Evolutionary conservation across 1,139 yeast genomes (phyloP).

Genomic region (Saccharomycopsis crataegensis): DNA sequence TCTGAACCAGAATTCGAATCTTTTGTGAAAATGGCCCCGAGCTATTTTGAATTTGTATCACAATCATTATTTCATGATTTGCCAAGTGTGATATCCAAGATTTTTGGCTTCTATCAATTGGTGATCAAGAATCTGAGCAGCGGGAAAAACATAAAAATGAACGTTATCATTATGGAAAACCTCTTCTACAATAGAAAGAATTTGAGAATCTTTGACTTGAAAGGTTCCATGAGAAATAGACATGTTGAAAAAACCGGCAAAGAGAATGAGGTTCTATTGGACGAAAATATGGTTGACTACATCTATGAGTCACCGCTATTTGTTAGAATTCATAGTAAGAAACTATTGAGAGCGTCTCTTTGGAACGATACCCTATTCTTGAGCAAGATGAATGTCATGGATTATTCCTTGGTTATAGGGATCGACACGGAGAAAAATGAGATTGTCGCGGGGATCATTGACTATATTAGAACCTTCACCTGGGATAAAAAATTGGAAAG

Average conservation of each 20-base stretch:
- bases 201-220: slow-evolving; percentile 84
- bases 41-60: slow-evolving; percentile 91
- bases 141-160: slow-evolving; percentile 77
- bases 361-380: slow-evolving; percentile 93
- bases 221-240: slow-evolving; percentile 96
- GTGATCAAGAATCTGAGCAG: slow-evolving; percentile 73
- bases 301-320: slow-evolving; percentile 94
- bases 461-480: slow-evolving; percentile 90
- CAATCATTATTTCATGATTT: slow-evolving; percentile 92
- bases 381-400: slow-evolving; percentile 99
- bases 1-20: slow-evolving; percentile 88
- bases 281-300: slow-evolving; percentile 97
- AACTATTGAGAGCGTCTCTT: slow-evolving; percentile 73
- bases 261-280: slow-evolving; percentile 88
- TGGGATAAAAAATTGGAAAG: slow-evolving; percentile 98
- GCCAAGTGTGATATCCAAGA: slow-evolving; percentile 90
- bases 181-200: slow-evolving; percentile 80
- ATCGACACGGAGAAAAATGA: slow-evolving; percentile 65
- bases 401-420: slow-evolving; percentile 90
- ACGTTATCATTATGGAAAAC: slow-evolving; percentile 93
- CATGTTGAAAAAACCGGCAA: slow-evolving; percentile 95
- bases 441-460: slow-evolving; percentile 89
- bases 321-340: slow-evolving; percentile 88
- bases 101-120: slow-evolving; percentile 92
- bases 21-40: slow-evolving; percentile 91